Evolutionary conservation across 192 early-diverging fungal species (phyloP).

Genomic region (Coemansia erecta): DNA sequence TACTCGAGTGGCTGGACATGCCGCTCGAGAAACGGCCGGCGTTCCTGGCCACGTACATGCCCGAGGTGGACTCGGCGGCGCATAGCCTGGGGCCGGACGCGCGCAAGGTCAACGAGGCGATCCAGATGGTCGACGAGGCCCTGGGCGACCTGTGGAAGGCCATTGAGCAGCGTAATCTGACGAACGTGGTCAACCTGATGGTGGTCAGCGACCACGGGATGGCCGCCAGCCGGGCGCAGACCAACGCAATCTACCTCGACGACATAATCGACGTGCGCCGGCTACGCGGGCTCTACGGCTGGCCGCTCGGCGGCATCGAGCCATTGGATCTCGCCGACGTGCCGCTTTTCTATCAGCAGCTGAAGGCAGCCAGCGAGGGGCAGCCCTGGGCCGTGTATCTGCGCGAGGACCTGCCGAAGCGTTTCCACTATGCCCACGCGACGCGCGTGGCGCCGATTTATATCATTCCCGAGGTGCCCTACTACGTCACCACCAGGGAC

Average conservation of each 20-base stretch:
- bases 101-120: constrained; percentile 57
- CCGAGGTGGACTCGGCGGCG: constrained; percentile 77
- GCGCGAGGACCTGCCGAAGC: constrained; percentile 67
- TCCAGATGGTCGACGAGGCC: constrained; percentile 58
- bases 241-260: constrained; percentile 71
- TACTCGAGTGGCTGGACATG: constrained; percentile 78
- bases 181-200: constrained; percentile 63
- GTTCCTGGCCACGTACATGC: constrained; percentile 75
- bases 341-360: constrained; percentile 53
- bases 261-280: constrained; percentile 62
- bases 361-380: constrained; percentile 51
- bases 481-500: constrained; percentile 53
- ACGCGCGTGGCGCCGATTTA: constrained; percentile 74
- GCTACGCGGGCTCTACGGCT: constrained; percentile 58
- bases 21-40: constrained; percentile 66
- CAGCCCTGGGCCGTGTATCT: constrained; percentile 65
- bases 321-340: constrained; percentile 52
- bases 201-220: constrained; percentile 90
- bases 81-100: constrained; percentile 73
- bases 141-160: constrained; percentile 60
- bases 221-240: constrained; percentile 50
- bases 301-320: constrained; percentile 64
- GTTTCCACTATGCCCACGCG: constrained; percentile 69
- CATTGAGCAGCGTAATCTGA: constrained; percentile 60
- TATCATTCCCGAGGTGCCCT: constrained; percentile 65